Percentiles rank a stretch among this genome's conserved stretches.
These are phyloP conservation scores for Asclepias syriaca DNA, from an alignment of 257 asterid genomes.

Conservation along the genomic window DNA sequence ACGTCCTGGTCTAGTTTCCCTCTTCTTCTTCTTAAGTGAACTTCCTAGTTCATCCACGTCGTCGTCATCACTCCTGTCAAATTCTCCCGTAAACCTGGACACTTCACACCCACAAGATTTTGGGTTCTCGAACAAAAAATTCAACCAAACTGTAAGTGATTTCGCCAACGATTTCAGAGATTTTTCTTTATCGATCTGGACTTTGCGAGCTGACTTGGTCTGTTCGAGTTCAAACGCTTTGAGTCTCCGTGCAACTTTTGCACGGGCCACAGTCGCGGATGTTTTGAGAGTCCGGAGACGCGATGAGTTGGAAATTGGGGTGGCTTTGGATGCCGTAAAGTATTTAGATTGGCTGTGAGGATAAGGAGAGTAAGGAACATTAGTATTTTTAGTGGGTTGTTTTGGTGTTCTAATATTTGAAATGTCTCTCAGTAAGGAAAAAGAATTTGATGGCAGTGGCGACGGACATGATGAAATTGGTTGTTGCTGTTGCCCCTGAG, in stretches of 20 bases:
- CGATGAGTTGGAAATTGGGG: slow-evolving; percentile 46
- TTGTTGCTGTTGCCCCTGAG: slow-evolving; percentile 13
- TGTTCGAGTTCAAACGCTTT: slow-evolving; percentile 85
- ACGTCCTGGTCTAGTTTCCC: slow-evolving; percentile 47
- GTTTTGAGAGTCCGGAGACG: slow-evolving; percentile 27
- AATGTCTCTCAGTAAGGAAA: slow-evolving; percentile 50
- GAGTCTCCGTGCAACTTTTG: slow-evolving; percentile 58
- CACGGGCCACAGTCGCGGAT: slow-evolving; percentile 41
- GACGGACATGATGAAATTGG: slow-evolving; percentile 19
- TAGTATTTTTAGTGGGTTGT: slow-evolving; percentile 25
- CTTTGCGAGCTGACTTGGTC: slow-evolving; percentile 70
- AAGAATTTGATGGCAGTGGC: slow-evolving; percentile 40
- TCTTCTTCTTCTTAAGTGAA: slow-evolving; percentile 41
- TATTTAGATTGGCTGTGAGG: slow-evolving; percentile 33
- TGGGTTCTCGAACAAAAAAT: slow-evolving; percentile 77
- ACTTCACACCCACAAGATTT: slow-evolving; percentile 76
- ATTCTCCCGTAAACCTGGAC: slow-evolving; percentile 49
- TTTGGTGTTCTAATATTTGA: slow-evolving; percentile 73
- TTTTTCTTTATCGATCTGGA: slow-evolving; percentile 55
- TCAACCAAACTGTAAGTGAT: slow-evolving; percentile 87
- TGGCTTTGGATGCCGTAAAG: slow-evolving; percentile 57
- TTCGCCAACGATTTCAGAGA: slow-evolving; percentile 64
- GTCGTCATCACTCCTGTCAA: slow-evolving; percentile 28
- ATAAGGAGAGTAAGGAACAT: slow-evolving; percentile 28
- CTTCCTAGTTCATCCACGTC: slow-evolving; percentile 17